A percentile compares a stretch with the other conserved stretches of the same genome.
Conservation (phyloP, 805 yeast species). For the Candida parachauliodes region DNA sequence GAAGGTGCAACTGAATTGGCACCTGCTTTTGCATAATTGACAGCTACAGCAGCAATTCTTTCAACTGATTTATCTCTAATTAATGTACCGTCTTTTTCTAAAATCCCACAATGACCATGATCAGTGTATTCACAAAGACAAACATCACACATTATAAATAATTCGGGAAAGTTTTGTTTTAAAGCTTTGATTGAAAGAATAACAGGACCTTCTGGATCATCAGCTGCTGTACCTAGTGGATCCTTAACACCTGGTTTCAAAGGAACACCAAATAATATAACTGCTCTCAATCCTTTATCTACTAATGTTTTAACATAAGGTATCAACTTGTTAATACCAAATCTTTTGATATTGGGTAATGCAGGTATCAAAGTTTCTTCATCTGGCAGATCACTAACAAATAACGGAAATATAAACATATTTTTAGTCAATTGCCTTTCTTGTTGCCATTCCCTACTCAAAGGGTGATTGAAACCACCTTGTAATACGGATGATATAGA, state of each 20-base stretch:
- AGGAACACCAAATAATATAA: slow-evolving; percentile 90
- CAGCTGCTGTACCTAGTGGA: slow-evolving; percentile 81
- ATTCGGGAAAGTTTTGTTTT: slow-evolving; percentile 65
- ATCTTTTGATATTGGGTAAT: slow-evolving; percentile 83
- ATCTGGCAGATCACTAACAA: slow-evolving; percentile 75
- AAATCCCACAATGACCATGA: slow-evolving; percentile 97
- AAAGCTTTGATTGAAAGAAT: slow-evolving; percentile 71
- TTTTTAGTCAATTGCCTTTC: slow-evolving; percentile 78
- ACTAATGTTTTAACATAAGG: slow-evolving; percentile 70
- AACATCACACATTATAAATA: slow-evolving; percentile 89
- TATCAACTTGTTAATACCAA: slow-evolving; percentile 75
- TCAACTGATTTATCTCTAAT: slow-evolving; percentile 70
- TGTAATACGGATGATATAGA: slow-evolving; percentile 74
- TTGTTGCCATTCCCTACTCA: slow-evolving; percentile 86
- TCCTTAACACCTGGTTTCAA: slow-evolving; percentile 74
- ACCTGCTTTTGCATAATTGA: slow-evolving; percentile 92
- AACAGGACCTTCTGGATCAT: slow-evolving; percentile 95
- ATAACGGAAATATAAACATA: slow-evolving; percentile 91
- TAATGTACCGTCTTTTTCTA: slow-evolving; percentile 82
- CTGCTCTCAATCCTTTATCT: slow-evolving; percentile 78
- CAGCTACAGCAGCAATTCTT: slow-evolving; percentile 91
- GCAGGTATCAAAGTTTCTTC: slow-evolving; percentile 73
- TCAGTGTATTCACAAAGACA: slow-evolving; percentile 95
- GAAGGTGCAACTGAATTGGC: slow-evolving; percentile 95
- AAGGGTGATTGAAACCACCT: slow-evolving; percentile 92